phyloP scores from a whole-genome alignment of 306 rosid genomes.

The Inga oerstediana region DNA sequence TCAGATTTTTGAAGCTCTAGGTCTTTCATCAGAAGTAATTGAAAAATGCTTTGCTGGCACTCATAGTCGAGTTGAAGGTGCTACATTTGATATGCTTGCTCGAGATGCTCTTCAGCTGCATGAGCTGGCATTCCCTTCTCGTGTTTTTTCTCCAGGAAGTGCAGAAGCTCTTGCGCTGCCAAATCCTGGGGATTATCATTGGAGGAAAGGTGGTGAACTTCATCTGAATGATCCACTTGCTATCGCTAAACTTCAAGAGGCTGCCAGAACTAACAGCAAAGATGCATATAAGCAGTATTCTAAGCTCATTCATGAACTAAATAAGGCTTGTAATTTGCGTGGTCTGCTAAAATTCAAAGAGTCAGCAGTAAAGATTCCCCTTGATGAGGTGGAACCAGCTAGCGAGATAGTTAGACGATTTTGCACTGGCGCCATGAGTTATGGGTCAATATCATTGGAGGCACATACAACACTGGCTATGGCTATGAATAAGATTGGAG shows the following conservation, averaged over 20 bases:
- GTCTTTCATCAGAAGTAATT: slow-evolving; percentile 91
- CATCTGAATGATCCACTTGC: slow-evolving; percentile 97
- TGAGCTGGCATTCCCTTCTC: slow-evolving; percentile 85
- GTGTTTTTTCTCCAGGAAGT: slow-evolving; percentile 80
- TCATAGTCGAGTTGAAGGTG: slow-evolving; percentile 97
- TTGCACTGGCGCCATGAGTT: slow-evolving; percentile 99
- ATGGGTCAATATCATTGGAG: slow-evolving; percentile 97
- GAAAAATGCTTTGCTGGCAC: slow-evolving; percentile 98
- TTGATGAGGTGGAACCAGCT: slow-evolving; percentile 95
- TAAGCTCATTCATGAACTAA: slow-evolving; percentile 79
- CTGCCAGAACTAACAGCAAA: slow-evolving; percentile 86
- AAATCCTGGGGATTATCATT: slow-evolving; percentile 98
- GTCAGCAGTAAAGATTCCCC: slow-evolving; percentile 54
- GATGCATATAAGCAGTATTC: slow-evolving; percentile 90
- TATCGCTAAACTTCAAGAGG: slow-evolving; percentile 95
- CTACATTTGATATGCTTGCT: slow-evolving; percentile 94
- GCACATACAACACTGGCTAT: slow-evolving; percentile 89
- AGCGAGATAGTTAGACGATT: slow-evolving; percentile 92
- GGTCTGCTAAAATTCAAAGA: slow-evolving; percentile 88
- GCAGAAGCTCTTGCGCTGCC: slow-evolving; percentile 94
- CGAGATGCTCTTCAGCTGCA: slow-evolving; percentile 78
- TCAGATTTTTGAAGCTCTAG: slow-evolving; percentile 96
- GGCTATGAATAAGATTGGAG: slow-evolving; percentile 95
- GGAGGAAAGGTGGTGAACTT: slow-evolving; percentile 99
- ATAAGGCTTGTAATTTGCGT: slow-evolving; percentile 91